phyloP scores from a whole-genome alignment of 1,284 basidiomycete genomes.

The Fomitiporia mediterranea region DNA sequence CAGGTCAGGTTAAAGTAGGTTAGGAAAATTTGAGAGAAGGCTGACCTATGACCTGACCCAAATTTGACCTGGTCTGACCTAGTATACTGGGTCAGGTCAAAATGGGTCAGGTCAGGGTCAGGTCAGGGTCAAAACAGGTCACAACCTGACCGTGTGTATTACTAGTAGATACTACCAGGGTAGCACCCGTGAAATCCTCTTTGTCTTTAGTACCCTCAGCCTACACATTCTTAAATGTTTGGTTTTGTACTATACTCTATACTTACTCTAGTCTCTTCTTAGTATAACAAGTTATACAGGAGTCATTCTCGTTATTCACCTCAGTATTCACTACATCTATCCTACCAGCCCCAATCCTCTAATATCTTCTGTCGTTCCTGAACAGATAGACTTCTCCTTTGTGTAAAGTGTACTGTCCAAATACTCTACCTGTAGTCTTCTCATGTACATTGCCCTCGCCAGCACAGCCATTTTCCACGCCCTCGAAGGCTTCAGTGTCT shows the following conservation, averaged over 20 bases:
- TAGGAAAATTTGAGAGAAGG: too few species aligned
- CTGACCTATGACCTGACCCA: too few species aligned
- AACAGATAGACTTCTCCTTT: slow-evolving; percentile 71
- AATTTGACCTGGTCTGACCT: too few species aligned
- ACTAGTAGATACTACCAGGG: slow-evolving; percentile 81
- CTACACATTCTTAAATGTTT: slow-evolving; percentile 59
- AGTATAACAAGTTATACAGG: slow-evolving; percentile 53
- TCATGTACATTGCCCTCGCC: slow-evolving; percentile 56
- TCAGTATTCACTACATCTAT: slow-evolving; percentile 52
- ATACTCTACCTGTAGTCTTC: slow-evolving; percentile 57
- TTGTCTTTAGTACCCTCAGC: slow-evolving; percentile 55
- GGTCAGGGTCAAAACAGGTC: too few species aligned
- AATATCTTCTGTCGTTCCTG: slow-evolving; percentile 56
- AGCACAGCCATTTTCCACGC: slow-evolving; percentile 48
- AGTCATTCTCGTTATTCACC: slow-evolving; percentile 55
- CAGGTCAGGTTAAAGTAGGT: too few species aligned
- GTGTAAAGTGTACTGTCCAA: slow-evolving; percentile 58
- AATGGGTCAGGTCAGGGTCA: too few species aligned
- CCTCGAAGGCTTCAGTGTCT: slow-evolving; percentile 49
- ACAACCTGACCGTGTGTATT: too few species aligned
- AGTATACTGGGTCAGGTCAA: too few species aligned
- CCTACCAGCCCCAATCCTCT: slow-evolving; percentile 43
- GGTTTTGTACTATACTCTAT: slow-evolving; percentile 29
- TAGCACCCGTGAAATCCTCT: slow-evolving; percentile 52
- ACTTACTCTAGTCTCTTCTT: slow-evolving; percentile 37